These are phyloP conservation scores for Microbotryum lychnidis-dioicae DNA, from an alignment of 1,284 basidiomycete genomes.

Conservation along the genomic window DNA sequence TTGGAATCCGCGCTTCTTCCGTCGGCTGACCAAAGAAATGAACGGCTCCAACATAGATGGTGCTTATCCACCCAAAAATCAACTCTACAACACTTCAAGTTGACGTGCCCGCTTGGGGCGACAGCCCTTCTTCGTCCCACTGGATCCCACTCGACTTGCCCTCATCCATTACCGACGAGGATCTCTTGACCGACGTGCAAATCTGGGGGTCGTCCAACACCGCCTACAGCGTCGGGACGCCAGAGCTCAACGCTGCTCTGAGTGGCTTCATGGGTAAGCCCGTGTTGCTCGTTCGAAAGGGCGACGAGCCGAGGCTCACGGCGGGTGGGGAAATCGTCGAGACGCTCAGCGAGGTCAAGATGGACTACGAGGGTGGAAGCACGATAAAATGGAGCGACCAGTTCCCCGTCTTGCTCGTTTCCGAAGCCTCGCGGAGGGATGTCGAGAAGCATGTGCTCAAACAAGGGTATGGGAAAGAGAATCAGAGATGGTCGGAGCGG, in stretches of 20 bases:
- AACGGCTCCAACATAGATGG: slow-evolving; percentile 2
- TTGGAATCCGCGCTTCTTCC: not conserved
- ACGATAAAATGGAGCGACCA: not conserved
- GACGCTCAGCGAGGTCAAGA: not conserved
- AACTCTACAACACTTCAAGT: slow-evolving; percentile 13
- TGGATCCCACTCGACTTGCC: slow-evolving; percentile 20
- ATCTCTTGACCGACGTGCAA: slow-evolving; percentile 11
- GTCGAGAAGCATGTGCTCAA: not conserved
- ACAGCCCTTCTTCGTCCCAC: not conserved
- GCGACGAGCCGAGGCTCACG: not conserved
- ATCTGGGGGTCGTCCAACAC: slow-evolving; percentile 13
- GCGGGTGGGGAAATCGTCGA: not conserved
- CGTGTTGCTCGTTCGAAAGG: slow-evolving; percentile 20
- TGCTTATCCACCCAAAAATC: slow-evolving; percentile 19
- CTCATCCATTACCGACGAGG: slow-evolving; percentile 1
- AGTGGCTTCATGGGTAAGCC: slow-evolving; percentile 13
- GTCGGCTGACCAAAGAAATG: too few relatives aligned
- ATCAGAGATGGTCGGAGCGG: not conserved
- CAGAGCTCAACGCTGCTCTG: slow-evolving; percentile 10
- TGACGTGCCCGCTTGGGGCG: slow-evolving; percentile 1
- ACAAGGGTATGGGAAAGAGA: not conserved
- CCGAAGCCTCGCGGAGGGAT: not conserved
- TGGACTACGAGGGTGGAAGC: slow-evolving; percentile 3
- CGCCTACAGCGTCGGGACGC: slow-evolving; percentile 11
- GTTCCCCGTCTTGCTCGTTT: not conserved